These are phyloP conservation scores for Ustilago curta DNA, from an alignment of 1,284 basidiomycete species.

Conservation along the genomic window DNA sequence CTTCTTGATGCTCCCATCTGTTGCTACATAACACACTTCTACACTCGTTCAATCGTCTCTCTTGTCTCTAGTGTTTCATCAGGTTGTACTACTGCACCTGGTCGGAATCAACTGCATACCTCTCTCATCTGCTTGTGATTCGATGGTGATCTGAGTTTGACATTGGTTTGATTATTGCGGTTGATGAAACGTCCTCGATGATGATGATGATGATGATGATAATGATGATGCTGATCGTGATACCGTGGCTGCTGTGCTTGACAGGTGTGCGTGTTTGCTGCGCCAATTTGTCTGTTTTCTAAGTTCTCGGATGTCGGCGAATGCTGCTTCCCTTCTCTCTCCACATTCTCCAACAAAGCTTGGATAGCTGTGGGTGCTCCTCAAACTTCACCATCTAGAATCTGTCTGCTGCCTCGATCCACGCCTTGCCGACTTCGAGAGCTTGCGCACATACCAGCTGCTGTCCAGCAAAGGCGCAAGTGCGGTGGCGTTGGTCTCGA, in stretches of 20 bases:
- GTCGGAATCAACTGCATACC: slow-evolving; percentile 5
- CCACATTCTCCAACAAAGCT: slow-evolving; percentile 11
- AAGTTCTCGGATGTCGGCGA: slow-evolving; percentile 7
- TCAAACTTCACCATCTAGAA: background rate
- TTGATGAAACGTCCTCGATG: background rate
- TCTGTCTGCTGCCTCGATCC: background rate
- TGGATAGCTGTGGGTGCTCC: background rate
- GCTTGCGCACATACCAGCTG: background rate
- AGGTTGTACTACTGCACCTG: background rate
- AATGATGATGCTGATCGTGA: too few relatives aligned
- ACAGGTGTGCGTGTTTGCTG: slow-evolving; percentile 7
- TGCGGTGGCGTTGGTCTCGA: background rate
- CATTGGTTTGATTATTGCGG: background rate
- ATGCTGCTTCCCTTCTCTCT: background rate
- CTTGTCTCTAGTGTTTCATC: background rate
- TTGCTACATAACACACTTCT: slow-evolving; percentile 2
- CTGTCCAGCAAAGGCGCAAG: background rate
- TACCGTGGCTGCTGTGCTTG: slow-evolving; percentile 13
- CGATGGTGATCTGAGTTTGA: background rate
- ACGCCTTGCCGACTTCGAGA: background rate
- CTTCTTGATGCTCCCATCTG: background rate
- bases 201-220: too few relatives aligned
- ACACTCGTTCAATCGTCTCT: slow-evolving; percentile 2
- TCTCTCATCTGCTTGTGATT: background rate
- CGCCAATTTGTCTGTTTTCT: background rate